Base-by-base conservation (phyloP, 2,329 filamentous ascomycete genomes). In the Botryotinia calthae region DNA sequence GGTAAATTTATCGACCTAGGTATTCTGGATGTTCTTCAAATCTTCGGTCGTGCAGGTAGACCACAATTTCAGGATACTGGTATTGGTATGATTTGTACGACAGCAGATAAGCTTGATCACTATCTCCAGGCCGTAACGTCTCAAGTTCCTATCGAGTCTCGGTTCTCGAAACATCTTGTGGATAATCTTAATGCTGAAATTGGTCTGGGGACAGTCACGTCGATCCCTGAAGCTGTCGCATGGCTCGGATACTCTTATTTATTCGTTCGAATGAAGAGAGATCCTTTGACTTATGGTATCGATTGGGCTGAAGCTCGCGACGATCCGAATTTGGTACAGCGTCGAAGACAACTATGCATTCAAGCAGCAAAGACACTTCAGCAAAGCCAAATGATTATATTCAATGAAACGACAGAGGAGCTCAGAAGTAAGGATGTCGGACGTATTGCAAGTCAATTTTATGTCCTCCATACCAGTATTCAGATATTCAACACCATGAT, bases 201-300 rank as follows among this genome's bases (percentile, higher is more conserved):
- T 75, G 89, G 94, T 0, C 83, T 99, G 14, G 96, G 96, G 0
- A 99, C 97, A 0, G 97, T 99, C 28, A 98, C 95, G 0, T 97
- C 95, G 0, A 92, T 99, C 2, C 86, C 91, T 2, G 97, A 99
- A 83, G 96, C 93, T 0, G 95, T 98, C 1, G 93, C 97, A 76
- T 99, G 96, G 96, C 91, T 99, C 46, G 95, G 97, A 22, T 99
- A 99, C 81, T 98, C 95, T 0, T 99, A 98, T 80, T 86, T 99
- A 0, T 99, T 97, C 81, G 95, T 99, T 56, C 92, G 96, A 56
- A 99, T 99, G 96, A 90, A 93, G 80, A 89, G 93, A 73, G 97
- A 96, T 76, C 95, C 95, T 6, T 89, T 95, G 79, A 91, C 91
- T 2, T 99, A 99, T 79, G 96, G 95, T 4, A 98, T 99, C 66